Base-by-base conservation (phyloP, 306 rosid genomes). In the Heteromeles arbutifolia region DNA sequence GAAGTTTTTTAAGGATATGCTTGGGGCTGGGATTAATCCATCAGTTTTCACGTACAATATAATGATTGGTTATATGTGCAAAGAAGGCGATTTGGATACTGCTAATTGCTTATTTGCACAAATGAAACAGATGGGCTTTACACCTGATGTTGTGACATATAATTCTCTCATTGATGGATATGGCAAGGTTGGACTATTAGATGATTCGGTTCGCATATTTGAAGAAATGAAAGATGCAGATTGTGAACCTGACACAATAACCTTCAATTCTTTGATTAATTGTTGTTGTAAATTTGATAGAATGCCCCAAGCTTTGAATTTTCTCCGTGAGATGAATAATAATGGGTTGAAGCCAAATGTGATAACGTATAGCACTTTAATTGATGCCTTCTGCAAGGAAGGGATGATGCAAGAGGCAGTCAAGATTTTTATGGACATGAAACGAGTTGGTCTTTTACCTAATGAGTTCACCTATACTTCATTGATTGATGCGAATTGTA, bases 301-400 rank as follows among this genome's bases (percentile, higher is more conserved):
- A 77, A 78, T 94, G 80, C 87, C 95, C 77, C 86, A 66, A 77
- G 95, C 97, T 82, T 82, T 94, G 81, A 59, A 24, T 72, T 88
- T 86, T 88, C 83, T 94, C 65, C 80, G 14, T 45, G 93, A 94
- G 88, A 87, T 94, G 92, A 90, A 78, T 89, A 81, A 67, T 53
- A 75, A 73, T 52, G 87, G 86, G 70, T 78, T 90, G 89, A 87
- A 79, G 77, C 96, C 90, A 18, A 90, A 88, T 87, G 98, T 89
- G 54, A 85, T 95, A 67, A 95, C 98, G n/a, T 95, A 90, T 68
- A 95, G 91, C 86, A 90, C 96, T 12, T 67, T 95, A 77, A 82
- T 95, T 74, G 98, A 95, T 81, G 93, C 97, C 54, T 95, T 95
- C 83, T 92, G 98, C 84, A 90, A 94, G 83, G 91, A 87, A 67